Evolutionary conservation across 2,329 filamentous ascomycete species (phyloP).

Genomic region (Cyanodermella asteris): DNA sequence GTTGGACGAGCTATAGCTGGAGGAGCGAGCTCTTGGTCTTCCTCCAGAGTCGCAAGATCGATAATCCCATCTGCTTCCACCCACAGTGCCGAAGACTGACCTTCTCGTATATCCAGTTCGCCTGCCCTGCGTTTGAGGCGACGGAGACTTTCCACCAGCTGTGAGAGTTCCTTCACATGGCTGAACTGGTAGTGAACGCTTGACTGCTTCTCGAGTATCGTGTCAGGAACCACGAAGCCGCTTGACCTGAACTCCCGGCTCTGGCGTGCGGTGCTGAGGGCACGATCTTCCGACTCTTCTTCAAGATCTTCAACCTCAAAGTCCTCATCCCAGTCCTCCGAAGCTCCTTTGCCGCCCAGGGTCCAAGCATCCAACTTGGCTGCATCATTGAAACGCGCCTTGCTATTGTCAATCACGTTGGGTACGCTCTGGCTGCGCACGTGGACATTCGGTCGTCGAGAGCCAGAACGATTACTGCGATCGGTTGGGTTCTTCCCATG

Average conservation of each 20-base stretch:
- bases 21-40: constrained; percentile 28
- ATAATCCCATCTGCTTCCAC: constrained; percentile 46
- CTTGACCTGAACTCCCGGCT: constrained; percentile 4
- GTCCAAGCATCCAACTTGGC: constrained; percentile 45
- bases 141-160: constrained; percentile 43
- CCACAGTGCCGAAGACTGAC: constrained; percentile 33
- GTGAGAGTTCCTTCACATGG: constrained; percentile 39
- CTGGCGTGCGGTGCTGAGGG: constrained; percentile 1
- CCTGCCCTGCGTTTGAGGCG: constrained; percentile 34
- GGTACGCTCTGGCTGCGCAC: constrained; percentile 46
- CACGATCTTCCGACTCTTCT: constrained; percentile 13
- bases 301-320: constrained; percentile 39
- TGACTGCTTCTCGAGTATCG: constrained; percentile 41
- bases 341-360: constrained; percentile 42
- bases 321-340: constrained; percentile 47
- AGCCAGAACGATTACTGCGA: constrained; percentile 33
- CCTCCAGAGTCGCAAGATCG: constrained; percentile 40
- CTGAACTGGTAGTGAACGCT: constrained; percentile 44
- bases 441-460: constrained; percentile 37
- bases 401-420: constrained; percentile 27
- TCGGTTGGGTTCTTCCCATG: constrained; percentile 40
- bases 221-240: constrained; percentile 27
- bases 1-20: too few relatives aligned
- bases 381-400: constrained; percentile 28
- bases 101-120: constrained; percentile 29